Percentiles rank a stretch among this genome's conserved stretches.
These are phyloP conservation scores for Puya raimondii DNA, from an alignment of 176 grass and related monocot genomes.

Conservation along the genomic window DNA sequence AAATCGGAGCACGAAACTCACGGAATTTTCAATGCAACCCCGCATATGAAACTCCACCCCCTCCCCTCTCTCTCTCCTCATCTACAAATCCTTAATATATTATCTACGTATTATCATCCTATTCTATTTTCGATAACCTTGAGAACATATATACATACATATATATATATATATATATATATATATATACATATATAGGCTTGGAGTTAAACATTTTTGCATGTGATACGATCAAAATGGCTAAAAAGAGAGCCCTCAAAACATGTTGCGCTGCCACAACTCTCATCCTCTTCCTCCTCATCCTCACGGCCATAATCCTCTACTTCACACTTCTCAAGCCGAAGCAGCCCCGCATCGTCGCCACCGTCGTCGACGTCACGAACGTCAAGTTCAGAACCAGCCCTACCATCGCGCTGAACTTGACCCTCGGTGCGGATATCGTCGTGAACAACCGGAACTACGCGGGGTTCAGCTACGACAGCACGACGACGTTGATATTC, in stretches of 20 bases:
- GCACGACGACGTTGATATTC: slow-evolving; percentile 23
- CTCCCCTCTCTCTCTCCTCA: not conserved
- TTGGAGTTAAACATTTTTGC: too few relatives aligned
- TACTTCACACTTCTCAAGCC: slow-evolving; percentile 50
- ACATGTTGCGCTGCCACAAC: slow-evolving; percentile 1
- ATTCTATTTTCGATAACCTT: too few relatives aligned
- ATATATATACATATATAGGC: too few relatives aligned
- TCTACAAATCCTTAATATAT: too few relatives aligned
- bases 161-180: too few relatives aligned
- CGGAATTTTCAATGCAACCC: too few relatives aligned
- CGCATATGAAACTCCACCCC: not conserved
- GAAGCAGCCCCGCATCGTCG: slow-evolving; percentile 32
- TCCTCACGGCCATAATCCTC: slow-evolving; percentile 29
- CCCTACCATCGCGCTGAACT: slow-evolving; percentile 11
- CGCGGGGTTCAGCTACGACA: slow-evolving; percentile 44
- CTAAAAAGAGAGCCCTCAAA: slow-evolving; percentile 1
- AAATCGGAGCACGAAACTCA: too few relatives aligned
- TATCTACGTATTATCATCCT: too few relatives aligned
- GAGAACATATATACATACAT: too few relatives aligned
- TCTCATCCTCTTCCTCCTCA: slow-evolving; percentile 18
- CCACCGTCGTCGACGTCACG: slow-evolving; percentile 25
- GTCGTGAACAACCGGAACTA: slow-evolving; percentile 53
- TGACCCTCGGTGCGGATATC: slow-evolving; percentile 34
- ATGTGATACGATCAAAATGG: too few relatives aligned
- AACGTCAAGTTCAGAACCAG: slow-evolving; percentile 27